A percentile compares a stretch with the other conserved stretches of the same genome.
Conservation (phyloP, 2,329 filamentous ascomycete species). For the Trichoderma cornu-damae region DNA sequence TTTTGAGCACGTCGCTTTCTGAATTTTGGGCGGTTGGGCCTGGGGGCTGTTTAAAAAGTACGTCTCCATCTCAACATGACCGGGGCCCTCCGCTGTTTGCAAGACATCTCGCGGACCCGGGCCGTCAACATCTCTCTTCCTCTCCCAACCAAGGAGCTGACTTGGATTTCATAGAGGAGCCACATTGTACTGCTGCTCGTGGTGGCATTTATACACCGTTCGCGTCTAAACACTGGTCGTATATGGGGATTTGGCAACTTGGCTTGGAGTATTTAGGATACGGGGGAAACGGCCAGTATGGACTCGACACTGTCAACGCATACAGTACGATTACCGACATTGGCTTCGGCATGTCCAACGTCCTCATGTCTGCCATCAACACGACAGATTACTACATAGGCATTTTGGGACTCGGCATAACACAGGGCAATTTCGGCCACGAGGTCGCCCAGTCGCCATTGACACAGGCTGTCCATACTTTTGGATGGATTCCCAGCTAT, state of each 20-base stretch:
- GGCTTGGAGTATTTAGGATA: slow-evolving; percentile 55
- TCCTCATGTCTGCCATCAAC: slow-evolving; percentile 50
- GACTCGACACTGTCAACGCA: slow-evolving; percentile 46
- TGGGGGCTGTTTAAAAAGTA: slow-evolving; percentile 50
- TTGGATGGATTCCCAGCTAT: slow-evolving; percentile 61
- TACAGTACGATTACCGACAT: slow-evolving; percentile 35
- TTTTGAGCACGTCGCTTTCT: slow-evolving; percentile 62
- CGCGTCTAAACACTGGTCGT: slow-evolving; percentile 53
- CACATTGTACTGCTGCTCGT: slow-evolving; percentile 50
- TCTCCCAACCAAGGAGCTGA: slow-evolving; percentile 20
- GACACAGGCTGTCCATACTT: slow-evolving; percentile 53
- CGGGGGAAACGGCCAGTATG: slow-evolving; percentile 60
- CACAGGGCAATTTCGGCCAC: slow-evolving; percentile 47
- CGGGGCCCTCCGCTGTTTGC: neutral
- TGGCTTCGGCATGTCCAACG: slow-evolving; percentile 40
- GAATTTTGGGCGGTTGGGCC: slow-evolving; percentile 65
- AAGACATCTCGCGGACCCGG: neutral
- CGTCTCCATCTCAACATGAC: slow-evolving; percentile 24
- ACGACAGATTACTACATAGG: slow-evolving; percentile 52
- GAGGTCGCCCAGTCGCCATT: slow-evolving; percentile 48
- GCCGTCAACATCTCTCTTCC: neutral
- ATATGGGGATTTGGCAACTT: slow-evolving; percentile 56
- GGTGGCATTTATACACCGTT: slow-evolving; percentile 54
- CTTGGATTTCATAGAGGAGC: slow-evolving; percentile 35
- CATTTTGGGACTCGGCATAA: slow-evolving; percentile 53